A percentile compares a stretch with the other conserved stretches of the same genome.
These are phyloP conservation scores for Backusella morwellensis DNA, from an alignment of 192 early-diverging fungal species.

Conservation along the genomic window DNA sequence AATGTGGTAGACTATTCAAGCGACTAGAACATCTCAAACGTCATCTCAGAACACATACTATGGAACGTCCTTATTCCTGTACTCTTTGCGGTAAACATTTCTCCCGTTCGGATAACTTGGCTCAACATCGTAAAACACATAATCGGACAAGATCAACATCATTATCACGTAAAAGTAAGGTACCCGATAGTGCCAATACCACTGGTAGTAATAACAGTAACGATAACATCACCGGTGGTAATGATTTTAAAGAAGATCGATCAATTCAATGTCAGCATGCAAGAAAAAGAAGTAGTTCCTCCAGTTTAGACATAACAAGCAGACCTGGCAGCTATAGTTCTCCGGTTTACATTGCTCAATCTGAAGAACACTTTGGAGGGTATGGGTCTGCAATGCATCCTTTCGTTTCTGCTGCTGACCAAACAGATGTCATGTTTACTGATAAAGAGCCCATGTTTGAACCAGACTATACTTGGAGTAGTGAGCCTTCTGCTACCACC, in stretches of 20 bases:
- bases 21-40: conserved; percentile 1
- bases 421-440: not conserved
- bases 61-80: not conserved
- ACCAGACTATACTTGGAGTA: not conserved
- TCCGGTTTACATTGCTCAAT: not conserved
- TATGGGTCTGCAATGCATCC: not conserved
- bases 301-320: not conserved
- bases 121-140: conserved; percentile 16
- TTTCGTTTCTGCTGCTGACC: not conserved
- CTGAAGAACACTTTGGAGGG: not conserved
- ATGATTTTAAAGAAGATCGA: not conserved
- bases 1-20: conserved; percentile 4
- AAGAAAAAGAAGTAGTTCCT: not conserved
- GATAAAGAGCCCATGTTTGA: not conserved
- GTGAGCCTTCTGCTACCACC: not conserved
- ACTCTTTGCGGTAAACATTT: conserved; percentile 14
- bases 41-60: not conserved
- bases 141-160: not conserved
- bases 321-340: not conserved
- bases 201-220: not conserved
- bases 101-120: conserved; percentile 7
- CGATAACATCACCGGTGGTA: not conserved
- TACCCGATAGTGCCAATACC: not conserved
- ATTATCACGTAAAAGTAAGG: not conserved
- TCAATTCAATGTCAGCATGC: not conserved